Evolutionary conservation across 306 rosid species (phyloP).

Genomic region (Cercis canadensis): DNA sequence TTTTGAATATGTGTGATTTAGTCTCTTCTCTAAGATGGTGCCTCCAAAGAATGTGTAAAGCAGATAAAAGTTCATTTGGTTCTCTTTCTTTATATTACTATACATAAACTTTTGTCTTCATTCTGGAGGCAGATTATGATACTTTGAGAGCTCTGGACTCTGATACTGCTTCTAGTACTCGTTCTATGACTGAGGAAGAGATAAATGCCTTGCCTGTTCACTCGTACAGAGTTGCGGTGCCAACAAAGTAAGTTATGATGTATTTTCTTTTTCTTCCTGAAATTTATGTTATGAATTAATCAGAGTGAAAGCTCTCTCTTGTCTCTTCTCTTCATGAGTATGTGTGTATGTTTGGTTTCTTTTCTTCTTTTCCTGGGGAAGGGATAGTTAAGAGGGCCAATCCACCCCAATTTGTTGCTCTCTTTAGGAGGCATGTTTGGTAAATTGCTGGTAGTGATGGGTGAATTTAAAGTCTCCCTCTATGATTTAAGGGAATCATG

Average conservation of each 20-base stretch:
- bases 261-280: neutral
- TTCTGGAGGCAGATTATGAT: conserved; percentile 7
- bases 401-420: neutral
- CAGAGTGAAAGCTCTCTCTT: conserved; percentile 9
- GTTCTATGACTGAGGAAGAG: conserved; percentile 64
- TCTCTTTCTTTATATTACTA: neutral
- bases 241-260: conserved; percentile 49
- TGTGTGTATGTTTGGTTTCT: neutral
- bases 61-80: conserved; percentile 1
- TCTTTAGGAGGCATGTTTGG: neutral
- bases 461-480: neutral
- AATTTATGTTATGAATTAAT: neutral
- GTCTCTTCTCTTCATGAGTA: neutral
- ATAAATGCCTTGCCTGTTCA: conserved; percentile 68
- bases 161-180: conserved; percentile 51
- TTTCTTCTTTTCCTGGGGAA: neutral
- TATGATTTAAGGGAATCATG: conserved; percentile 15
- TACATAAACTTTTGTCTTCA: conserved; percentile 18
- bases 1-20: conserved; percentile 10
- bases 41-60: neutral
- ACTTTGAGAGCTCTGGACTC: no score
- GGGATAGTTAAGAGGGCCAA: neutral
- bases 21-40: conserved; percentile 11
- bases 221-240: conserved; percentile 48
- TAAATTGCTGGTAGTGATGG: neutral